phyloP scores from a whole-genome alignment of 2,329 filamentous ascomycete genomes.

The Escovopsis sp. region DNA sequence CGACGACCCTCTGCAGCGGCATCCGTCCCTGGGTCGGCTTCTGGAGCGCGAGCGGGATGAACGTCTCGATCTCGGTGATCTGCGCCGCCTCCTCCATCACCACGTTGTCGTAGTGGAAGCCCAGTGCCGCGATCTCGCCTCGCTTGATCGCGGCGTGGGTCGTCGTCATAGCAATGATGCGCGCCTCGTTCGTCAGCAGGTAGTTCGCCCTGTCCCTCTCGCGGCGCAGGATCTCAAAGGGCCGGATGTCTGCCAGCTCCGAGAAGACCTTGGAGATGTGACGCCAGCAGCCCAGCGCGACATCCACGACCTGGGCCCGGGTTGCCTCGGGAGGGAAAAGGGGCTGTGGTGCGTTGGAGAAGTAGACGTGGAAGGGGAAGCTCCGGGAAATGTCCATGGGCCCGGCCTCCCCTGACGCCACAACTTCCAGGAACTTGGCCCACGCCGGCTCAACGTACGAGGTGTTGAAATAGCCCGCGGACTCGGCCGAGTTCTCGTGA shows the following conservation, averaged over 20 bases:
- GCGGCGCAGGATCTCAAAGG: conserved; percentile 83
- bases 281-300: conserved; percentile 70
- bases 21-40: conserved; percentile 53
- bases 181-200: conserved; percentile 85
- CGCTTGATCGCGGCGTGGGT: conserved; percentile 93
- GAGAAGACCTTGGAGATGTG: conserved; percentile 85
- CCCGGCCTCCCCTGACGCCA: conserved; percentile 40
- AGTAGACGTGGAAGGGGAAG: conserved; percentile 84
- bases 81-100: conserved; percentile 98
- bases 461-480: conserved; percentile 87
- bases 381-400: conserved; percentile 49
- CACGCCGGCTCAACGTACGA: conserved; percentile 84
- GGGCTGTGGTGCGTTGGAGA: conserved; percentile 73
- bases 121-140: conserved; percentile 78
- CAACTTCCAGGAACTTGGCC: conserved; percentile 58
- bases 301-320: conserved; percentile 55
- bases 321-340: conserved; percentile 57
- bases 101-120: conserved; percentile 94
- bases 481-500: conserved; percentile 94
- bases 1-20: conserved; percentile 70
- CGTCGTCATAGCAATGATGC: conserved; percentile 96
- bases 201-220: conserved; percentile 94
- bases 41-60: conserved; percentile 89
- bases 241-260: conserved; percentile 81
- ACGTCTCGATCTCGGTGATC: conserved; percentile 93